Conservation (phyloP, 2,329 filamentous ascomycete genomes). For the Neopestalotiopsis sp. region DNA sequence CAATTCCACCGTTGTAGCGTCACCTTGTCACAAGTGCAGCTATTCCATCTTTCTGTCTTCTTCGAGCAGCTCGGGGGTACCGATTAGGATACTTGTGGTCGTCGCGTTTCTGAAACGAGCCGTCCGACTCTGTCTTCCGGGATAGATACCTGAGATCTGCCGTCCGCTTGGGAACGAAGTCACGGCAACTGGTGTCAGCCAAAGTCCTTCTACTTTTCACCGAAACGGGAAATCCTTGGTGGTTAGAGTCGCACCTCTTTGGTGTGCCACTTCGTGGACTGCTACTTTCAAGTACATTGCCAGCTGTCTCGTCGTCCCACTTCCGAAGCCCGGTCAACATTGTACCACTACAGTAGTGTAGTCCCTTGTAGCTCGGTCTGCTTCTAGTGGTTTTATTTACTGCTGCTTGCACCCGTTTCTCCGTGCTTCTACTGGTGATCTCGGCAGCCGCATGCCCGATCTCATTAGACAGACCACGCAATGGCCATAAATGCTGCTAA, state of each 20-base stretch:
- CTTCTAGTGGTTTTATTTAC: not conserved
- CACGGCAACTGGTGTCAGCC: not conserved
- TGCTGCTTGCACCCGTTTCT: not conserved
- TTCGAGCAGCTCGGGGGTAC: not conserved
- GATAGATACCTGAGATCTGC: not conserved
- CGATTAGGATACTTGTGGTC: not conserved
- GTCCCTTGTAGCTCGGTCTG: not conserved
- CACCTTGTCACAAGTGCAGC: not conserved
- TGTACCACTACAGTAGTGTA: not conserved
- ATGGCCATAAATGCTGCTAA: constrained; percentile 30
- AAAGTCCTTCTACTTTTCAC: not conserved
- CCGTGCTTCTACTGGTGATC: not conserved
- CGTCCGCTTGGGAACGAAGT: not conserved
- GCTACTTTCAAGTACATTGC: constrained; percentile 6
- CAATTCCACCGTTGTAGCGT: not conserved
- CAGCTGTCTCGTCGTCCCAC: not conserved
- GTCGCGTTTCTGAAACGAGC: not conserved
- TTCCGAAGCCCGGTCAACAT: not conserved
- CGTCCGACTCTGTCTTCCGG: not conserved
- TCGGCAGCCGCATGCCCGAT: not conserved
- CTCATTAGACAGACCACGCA: not conserved
- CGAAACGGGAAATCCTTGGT: not conserved
- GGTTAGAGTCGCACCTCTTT: not conserved
- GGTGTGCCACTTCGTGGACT: not conserved
- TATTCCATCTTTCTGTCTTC: not conserved